Base-by-base conservation (phyloP, 2,329 filamentous ascomycete species). In the Alternaria solani region DNA sequence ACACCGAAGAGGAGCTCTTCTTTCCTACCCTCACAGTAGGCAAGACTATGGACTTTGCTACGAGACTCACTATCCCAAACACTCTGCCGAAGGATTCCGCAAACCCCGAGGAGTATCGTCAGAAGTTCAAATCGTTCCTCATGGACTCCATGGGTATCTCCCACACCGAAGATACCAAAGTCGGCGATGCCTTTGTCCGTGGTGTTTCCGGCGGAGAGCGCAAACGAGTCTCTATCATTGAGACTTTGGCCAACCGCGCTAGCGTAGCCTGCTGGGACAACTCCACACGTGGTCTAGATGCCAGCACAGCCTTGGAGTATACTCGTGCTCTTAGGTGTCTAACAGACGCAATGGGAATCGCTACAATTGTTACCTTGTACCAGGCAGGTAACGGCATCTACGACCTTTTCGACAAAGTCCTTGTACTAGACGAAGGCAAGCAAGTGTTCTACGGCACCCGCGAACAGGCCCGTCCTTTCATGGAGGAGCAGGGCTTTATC, bases 391-490 rank as follows among this genome's bases (percentile, higher is more conserved):
- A 83, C 53, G 76, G 76, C 1, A 80, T 88, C 42, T 89, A 88
- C 68, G 83, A 88, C 52, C 61, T 70, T 4, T 94, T 94, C 68
- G 90, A 94, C 78, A 93, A 93, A 72, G 87, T 87, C 0, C 83
- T 89, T 0, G 88, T 94, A 0, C 80, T 94, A 0, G 92, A 93
- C 68, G 89, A 93, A 70, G 91, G 91, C 4, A 85, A 89, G 0
- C 86, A 93, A 72, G 91, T 94, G 62, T 94, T 87, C 79, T 93
- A 89, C 64, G 91, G 91, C 0, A 84, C 86, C 0, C 85, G 86
- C 0, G 72, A 70, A 5, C 75, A 82, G 5, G 91, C 91, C 2
- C 87, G 85, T 62, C 77, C 79, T 0, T 93, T 88, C 74, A 92
- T 93, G 65, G 86, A 88, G 68, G 76, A 83, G 9, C 86, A 89